Percentiles rank a stretch among this genome's conserved stretches.
These are phyloP conservation scores for Echria macrotheca DNA, from an alignment of 495 filamentous ascomycete genomes.

Conservation along the genomic window DNA sequence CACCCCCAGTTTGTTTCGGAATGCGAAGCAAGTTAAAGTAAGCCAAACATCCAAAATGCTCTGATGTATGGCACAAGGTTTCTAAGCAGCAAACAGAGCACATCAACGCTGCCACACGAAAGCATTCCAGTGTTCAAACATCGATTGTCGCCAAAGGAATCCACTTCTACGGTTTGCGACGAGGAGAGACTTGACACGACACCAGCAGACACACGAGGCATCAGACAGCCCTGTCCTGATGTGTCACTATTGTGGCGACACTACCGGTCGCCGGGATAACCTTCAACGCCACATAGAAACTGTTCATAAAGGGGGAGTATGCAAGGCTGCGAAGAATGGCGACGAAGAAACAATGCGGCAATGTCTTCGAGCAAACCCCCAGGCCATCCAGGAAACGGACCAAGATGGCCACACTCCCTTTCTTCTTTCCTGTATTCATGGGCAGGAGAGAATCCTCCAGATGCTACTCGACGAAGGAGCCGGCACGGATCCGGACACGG, in stretches of 20 bases:
- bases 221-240: background rate
- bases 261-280: background rate
- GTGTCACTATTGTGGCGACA: background rate
- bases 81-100: background rate
- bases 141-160: background rate
- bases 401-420: background rate
- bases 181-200: background rate
- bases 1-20: too few relatives aligned
- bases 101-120: background rate
- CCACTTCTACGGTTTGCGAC: background rate
- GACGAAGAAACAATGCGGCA: background rate
- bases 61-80: too few relatives aligned
- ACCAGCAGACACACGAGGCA: background rate
- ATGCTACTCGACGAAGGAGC: background rate
- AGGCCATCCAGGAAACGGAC: background rate
- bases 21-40: too few relatives aligned
- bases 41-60: too few relatives aligned
- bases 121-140: background rate
- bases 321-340: background rate
- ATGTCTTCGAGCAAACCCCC: background rate
- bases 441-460: background rate
- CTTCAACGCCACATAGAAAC: background rate
- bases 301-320: background rate
- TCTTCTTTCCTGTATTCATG: background rate
- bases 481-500: background rate